Evolutionary conservation across 2,329 filamentous ascomycete genomes (phyloP), one percentile per base, ranked within the genome.

Genomic region (Fusarium luffae): DNA sequence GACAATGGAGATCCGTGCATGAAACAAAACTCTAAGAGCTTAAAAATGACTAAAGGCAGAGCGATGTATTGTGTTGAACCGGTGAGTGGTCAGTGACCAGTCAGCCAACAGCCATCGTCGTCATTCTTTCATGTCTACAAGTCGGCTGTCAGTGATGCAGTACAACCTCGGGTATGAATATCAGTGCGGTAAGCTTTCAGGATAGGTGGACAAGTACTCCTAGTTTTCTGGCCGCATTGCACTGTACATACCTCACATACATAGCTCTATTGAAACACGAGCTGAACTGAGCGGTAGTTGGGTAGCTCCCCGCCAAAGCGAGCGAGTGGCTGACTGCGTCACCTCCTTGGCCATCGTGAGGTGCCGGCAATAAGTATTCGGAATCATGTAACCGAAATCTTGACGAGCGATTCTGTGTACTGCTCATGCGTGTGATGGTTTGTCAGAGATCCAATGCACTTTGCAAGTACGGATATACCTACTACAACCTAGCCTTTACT

Each of bases 311-410:
- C 12, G 9, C 19, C 41, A 21, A 43, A 11, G 46, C 49, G n/a
- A 43, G n/a, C 9, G 19, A n/a, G 32, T 37, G 21, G 51, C 23
- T 21, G 16, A 41, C 16, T 61, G 10, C 18, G 10, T 37, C n/a
- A 12, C 34, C 34, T 37, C 3, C 34, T 37, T 37, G 34, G 34
- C 16, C 16, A 34, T 19, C n/a, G 23, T 43, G 18, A 43, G 18
- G 43, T 30, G 49, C 46, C 23, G 56, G 34, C n/a, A 18, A 14
- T 28, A 44, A 19, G 10, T 28, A 40, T 25, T 56, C 40, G 48
- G 65, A n/a, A 52, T 54, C 42, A 59, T 61, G 50, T 28, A 63
- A 18, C 48, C 32, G 48, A 50, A 11, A 16, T 37, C 18, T 37
- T n/a, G 21, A 37, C 12, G 9, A 25, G 23, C 10, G 30, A 34